Evolutionary conservation across 1,139 yeast genomes (phyloP), one percentile per base, ranked within the genome.

Genomic region (Hyphopichia fennica): DNA sequence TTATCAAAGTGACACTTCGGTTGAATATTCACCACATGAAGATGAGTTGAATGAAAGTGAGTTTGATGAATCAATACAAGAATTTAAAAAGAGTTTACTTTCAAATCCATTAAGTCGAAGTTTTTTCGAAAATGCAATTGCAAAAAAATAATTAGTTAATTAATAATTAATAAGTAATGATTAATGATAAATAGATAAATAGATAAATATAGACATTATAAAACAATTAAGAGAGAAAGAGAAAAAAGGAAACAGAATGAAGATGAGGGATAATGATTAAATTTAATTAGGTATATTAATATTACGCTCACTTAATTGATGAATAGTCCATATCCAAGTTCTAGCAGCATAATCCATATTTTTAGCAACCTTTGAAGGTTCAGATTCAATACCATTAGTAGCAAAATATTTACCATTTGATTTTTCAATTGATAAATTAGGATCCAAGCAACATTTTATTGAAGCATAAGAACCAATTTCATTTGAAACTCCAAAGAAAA

Each of bases 271-370:
- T n/a, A n/a, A n/a, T n/a, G n/a, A n/a, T n/a, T 18, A 18, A 20
- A 15, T n/a, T 32, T 29, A 40, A 20, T 27, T 40, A n/a, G 41
- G 41, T 27, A 63, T 52, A 28, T 56, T 48, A 36, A 69, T 65
- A 31, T 69, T 62, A 41, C 87, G 67, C 46, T 77, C 73, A 45
- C 77, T 71, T 45, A 88, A 62, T 55, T 84, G 77, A 40, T 72
- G 75, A 5, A 81, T 75, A 0, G 95, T 84, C 96, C 96, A 87
- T n/a, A 81, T 79, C 93, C 95, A 88, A 15, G 88, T 82, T 39
- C 81, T 66, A 9, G 85, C 83, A 1, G 88, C 87, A 53, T 76
- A 79, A 45, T 79, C 81, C 63, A 77, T 63, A 54, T 83, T 77
- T 22, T 66, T 62, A 1, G 93, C 89, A 3, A 84, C 70, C 22